phyloP scores from a whole-genome alignment of 495 filamentous ascomycete genomes.

The Daldinia grandis region DNA sequence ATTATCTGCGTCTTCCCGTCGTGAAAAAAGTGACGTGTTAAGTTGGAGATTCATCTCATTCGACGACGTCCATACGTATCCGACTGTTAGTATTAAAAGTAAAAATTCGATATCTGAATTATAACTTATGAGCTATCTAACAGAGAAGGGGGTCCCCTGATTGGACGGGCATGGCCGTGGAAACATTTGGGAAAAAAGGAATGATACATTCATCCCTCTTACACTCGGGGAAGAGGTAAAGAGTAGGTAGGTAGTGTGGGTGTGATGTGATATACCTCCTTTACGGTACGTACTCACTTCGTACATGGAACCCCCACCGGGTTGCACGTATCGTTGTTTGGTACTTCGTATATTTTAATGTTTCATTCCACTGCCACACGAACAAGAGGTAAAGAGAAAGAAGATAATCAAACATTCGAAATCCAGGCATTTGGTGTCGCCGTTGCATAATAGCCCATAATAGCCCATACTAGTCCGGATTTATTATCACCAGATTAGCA shows the following conservation, averaged over 20 bases:
- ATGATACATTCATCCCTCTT: background rate
- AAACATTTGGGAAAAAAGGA: background rate
- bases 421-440: background rate
- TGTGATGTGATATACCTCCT: background rate
- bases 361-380: slow-evolving; percentile 24
- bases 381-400: background rate
- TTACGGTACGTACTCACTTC: background rate
- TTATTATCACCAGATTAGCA: background rate
- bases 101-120: slow-evolving; percentile 31
- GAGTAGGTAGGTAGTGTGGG: background rate
- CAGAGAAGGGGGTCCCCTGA: background rate
- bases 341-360: slow-evolving; percentile 5
- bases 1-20: background rate
- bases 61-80: background rate
- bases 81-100: slow-evolving; percentile 6
- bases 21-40: slow-evolving; percentile 6
- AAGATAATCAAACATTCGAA: background rate
- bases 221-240: background rate
- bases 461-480: background rate
- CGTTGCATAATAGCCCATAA: slow-evolving; percentile 4
- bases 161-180: background rate
- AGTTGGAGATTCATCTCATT: slow-evolving; percentile 19
- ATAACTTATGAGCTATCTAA: slow-evolving; percentile 15
- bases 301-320: slow-evolving; percentile 16
- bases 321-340: slow-evolving; percentile 7